Evolutionary conservation across 1,284 basidiomycete species (phyloP).

Genomic region (Volvariella surrecta): DNA sequence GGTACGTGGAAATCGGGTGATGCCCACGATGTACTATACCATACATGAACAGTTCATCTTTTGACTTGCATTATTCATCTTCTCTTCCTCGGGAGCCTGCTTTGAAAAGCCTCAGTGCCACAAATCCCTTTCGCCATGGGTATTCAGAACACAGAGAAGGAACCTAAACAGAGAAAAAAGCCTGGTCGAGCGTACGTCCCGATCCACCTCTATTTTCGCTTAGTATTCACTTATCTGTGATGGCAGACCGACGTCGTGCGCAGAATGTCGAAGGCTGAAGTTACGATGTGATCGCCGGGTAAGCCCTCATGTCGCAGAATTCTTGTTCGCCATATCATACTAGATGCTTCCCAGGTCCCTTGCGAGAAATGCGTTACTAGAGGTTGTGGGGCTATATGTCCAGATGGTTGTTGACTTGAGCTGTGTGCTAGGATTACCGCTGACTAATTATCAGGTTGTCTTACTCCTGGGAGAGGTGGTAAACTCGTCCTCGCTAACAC

Average conservation of each 20-base stretch:
- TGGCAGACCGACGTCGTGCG: conserved; percentile 51
- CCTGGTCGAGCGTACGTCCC: conserved; percentile 4
- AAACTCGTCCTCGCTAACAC: conserved; percentile 55
- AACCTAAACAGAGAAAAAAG: neutral
- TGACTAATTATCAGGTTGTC: conserved; percentile 30
- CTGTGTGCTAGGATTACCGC: neutral
- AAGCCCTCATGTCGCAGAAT: conserved; percentile 5
- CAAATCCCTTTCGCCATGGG: too few species aligned
- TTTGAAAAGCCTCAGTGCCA: too few species aligned
- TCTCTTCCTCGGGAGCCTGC: too few species aligned
- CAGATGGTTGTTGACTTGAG: conserved; percentile 39
- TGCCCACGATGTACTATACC: too few species aligned
- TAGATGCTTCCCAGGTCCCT: conserved; percentile 38
- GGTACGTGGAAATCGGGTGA: too few species aligned
- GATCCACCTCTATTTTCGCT: too few species aligned
- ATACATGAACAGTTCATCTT: too few species aligned
- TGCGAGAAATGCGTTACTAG: conserved; percentile 65
- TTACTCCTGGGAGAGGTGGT: conserved; percentile 50
- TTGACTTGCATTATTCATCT: too few species aligned
- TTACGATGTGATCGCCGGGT: conserved; percentile 66
- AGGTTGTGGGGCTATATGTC: conserved; percentile 64
- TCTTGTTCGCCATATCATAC: conserved; percentile 1
- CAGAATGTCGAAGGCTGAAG: conserved; percentile 67
- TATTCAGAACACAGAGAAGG: neutral
- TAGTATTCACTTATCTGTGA: too few species aligned